Percentiles rank a stretch among this genome's conserved stretches.
Evolutionary conservation across 2,329 filamentous ascomycete genomes (phyloP).

Genomic region (Beauveria sp.): DNA sequence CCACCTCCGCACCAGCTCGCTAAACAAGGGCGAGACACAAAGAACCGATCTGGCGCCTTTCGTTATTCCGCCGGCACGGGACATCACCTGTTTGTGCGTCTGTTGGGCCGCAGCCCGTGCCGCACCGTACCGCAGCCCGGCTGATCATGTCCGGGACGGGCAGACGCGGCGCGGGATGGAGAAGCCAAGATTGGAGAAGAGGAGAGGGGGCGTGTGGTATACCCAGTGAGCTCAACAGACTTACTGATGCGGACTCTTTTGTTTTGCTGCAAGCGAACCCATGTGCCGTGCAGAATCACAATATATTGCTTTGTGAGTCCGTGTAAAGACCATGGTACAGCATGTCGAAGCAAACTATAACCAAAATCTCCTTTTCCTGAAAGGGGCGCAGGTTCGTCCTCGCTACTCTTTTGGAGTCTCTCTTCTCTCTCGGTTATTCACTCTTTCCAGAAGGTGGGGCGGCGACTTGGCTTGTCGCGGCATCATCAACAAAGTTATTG

Average conservation of each 20-base stretch:
- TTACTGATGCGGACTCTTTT: too few species aligned
- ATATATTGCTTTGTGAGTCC: too few species aligned
- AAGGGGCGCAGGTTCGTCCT: neutral
- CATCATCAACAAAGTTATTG: too few species aligned
- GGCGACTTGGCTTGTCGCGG: too few species aligned
- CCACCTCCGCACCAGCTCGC: neutral
- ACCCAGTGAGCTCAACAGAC: neutral
- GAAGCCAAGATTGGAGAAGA: neutral
- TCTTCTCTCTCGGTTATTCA: neutral
- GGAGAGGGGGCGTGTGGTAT: neutral
- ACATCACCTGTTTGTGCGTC: too few species aligned
- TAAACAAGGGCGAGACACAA: too few species aligned
- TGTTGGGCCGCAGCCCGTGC: too few species aligned
- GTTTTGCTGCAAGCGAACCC: neutral
- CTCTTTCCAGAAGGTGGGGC: neutral
- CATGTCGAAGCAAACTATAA: neutral
- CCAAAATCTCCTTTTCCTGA: neutral
- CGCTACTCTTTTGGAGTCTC: neutral
- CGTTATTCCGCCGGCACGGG: neutral
- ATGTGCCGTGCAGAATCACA: neutral
- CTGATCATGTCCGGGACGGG: neutral
- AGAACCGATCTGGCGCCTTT: neutral
- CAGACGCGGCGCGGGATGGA: neutral
- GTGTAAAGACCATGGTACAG: neutral
- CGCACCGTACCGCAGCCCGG: neutral